Percentiles rank a stretch among this genome's conserved stretches.
phyloP scores from a whole-genome alignment of 1,284 basidiomycete species.

The Phellopilus nigrolimitatus region DNA sequence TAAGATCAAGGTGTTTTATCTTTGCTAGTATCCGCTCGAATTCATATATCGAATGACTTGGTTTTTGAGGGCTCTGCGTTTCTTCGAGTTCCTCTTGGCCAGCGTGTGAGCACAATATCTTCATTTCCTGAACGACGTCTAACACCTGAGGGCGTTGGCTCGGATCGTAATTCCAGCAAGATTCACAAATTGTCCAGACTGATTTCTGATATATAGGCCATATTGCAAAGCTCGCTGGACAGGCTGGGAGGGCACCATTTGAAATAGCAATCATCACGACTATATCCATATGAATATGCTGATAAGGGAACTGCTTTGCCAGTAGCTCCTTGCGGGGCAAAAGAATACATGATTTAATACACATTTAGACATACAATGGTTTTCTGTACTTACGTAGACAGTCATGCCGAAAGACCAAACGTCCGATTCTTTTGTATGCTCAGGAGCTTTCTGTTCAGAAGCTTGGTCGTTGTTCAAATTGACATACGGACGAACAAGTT shows the following conservation, averaged over 20 bases:
- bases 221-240: background rate
- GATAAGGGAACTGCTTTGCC: background rate
- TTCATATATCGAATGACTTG: background rate
- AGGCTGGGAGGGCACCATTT: background rate
- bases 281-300: background rate
- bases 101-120: too few relatives aligned
- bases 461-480: background rate
- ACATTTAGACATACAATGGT: too few relatives aligned
- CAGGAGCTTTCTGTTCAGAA: background rate
- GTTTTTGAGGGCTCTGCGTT: too few relatives aligned
- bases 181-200: background rate
- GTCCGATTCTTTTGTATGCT: background rate
- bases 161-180: conserved; percentile 2
- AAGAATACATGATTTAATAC: too few relatives aligned
- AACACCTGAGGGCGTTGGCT: background rate
- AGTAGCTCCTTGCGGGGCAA: conserved; percentile 7
- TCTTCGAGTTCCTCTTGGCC: too few relatives aligned
- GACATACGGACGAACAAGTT: background rate
- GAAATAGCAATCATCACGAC: background rate
- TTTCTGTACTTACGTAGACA: background rate
- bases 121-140: background rate
- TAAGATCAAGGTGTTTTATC: background rate
- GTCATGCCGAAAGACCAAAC: conserved; percentile 5
- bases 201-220: background rate
- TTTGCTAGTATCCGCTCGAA: background rate